Evolutionary conservation across 345 rosid genomes (phyloP).

Genomic region (Salix udensis): DNA sequence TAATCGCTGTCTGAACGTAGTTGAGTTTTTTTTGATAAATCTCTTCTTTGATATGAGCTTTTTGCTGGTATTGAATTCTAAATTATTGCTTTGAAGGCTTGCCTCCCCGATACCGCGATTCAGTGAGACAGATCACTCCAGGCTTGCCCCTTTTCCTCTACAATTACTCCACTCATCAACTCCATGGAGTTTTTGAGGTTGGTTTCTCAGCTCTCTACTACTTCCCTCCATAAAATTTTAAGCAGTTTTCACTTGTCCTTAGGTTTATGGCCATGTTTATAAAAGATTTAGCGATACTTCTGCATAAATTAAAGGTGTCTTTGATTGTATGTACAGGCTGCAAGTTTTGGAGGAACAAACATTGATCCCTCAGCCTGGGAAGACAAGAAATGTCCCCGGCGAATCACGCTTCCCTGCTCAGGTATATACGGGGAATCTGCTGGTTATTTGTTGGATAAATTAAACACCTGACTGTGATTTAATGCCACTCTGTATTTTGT

Average conservation of each 20-base stretch:
- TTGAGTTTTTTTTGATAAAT: neutral
- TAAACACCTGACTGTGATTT: neutral
- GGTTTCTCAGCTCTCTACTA: neutral
- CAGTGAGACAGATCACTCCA: conserved; percentile 94
- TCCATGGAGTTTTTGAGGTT: conserved; percentile 93
- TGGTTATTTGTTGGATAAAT: neutral
- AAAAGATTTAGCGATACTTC: neutral
- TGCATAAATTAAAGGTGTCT: neutral
- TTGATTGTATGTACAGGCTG: conserved; percentile 46
- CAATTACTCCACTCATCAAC: conserved; percentile 98
- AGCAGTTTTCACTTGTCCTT: neutral
- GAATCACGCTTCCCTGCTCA: conserved; percentile 99
- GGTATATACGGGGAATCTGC: conserved; percentile 19
- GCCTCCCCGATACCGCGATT: conserved; percentile 94
- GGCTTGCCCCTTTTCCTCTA: conserved; percentile 96
- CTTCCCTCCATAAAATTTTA: neutral
- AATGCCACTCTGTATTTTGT: neutral
- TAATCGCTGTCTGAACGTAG: neutral
- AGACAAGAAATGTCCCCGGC: conserved; percentile 84
- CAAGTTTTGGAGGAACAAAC: conserved; percentile 96
- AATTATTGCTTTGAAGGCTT: conserved; percentile 40
- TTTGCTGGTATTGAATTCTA: neutral
- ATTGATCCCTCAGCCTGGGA: conserved; percentile 91
- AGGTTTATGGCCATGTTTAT: neutral
- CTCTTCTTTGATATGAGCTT: neutral